Evolutionary conservation across 2,329 filamentous ascomycete genomes (phyloP).

Genomic region (Thelonectria rubi): DNA sequence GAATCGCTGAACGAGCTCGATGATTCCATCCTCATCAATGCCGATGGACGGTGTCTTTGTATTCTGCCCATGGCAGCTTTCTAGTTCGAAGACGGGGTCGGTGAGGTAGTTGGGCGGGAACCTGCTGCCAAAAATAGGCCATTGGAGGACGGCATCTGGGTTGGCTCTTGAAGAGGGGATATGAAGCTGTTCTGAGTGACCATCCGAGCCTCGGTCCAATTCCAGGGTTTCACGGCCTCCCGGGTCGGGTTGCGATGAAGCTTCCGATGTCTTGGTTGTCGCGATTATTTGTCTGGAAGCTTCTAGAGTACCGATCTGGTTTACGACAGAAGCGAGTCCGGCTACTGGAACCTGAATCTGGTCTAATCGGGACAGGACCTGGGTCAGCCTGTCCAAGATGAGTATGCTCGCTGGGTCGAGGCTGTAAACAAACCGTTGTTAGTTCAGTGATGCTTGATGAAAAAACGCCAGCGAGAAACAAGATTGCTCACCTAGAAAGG

Average conservation of each 20-base stretch:
- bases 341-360: neutral
- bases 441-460: too few relatives aligned
- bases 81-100: slow-evolving; percentile 15
- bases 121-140: slow-evolving; percentile 16
- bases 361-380: slow-evolving; percentile 21
- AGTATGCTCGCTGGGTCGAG: slow-evolving; percentile 25
- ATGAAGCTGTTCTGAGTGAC: slow-evolving; percentile 11
- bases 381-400: slow-evolving; percentile 20
- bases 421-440: neutral
- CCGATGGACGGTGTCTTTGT: neutral
- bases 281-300: too few relatives aligned
- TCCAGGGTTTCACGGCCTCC: too few relatives aligned
- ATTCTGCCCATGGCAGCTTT: slow-evolving; percentile 1
- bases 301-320: too few relatives aligned
- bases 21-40: slow-evolving; percentile 37
- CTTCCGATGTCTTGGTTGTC: too few relatives aligned
- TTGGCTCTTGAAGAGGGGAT: slow-evolving; percentile 21
- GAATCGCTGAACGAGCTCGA: slow-evolving; percentile 37
- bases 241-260: too few relatives aligned
- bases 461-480: neutral
- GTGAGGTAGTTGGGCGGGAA: slow-evolving; percentile 23
- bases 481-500: slow-evolving; percentile 9
- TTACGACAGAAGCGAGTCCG: too few relatives aligned
- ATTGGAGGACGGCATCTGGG: slow-evolving; percentile 18
- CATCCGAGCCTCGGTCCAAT: neutral